Evolutionary conservation across 768 basidiomycete genomes (phyloP).

Genomic region (Hemileccinum rubropunctum): DNA sequence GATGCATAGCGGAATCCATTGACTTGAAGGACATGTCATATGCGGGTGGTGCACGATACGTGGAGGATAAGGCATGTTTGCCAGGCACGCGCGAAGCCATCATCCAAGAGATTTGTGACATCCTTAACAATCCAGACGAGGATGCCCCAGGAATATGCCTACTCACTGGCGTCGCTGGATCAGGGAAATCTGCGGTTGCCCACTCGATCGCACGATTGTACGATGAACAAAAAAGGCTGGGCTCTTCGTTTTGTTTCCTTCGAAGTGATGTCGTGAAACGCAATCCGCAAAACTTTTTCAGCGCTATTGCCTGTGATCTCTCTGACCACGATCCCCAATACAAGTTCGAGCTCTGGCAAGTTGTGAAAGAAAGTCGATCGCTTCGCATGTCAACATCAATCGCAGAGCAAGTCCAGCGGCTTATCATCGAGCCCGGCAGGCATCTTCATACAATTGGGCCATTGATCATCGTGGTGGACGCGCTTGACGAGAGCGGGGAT

Average conservation of each 20-base stretch:
- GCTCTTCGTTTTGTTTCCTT: constrained; percentile 24
- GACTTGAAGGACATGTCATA: constrained; percentile 9
- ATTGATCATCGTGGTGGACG: constrained; percentile 30
- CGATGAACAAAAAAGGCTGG: constrained; percentile 13
- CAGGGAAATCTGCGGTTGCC: not conserved
- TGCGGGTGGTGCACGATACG: constrained; percentile 7
- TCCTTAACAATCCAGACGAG: not conserved
- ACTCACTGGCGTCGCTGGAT: constrained; percentile 17
- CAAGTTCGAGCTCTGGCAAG: constrained; percentile 3
- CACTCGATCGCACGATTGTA: not conserved
- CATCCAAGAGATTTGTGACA: not conserved
- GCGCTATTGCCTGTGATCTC: constrained; percentile 12
- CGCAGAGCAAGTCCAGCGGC: constrained; percentile 14
- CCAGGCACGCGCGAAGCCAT: not conserved
- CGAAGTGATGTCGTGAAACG: not conserved
- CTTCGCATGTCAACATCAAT: not conserved
- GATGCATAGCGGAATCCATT: not conserved
- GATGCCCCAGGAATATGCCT: constrained; percentile 11
- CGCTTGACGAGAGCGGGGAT: constrained; percentile 19
- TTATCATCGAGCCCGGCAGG: constrained; percentile 21
- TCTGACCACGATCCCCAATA: constrained; percentile 18
- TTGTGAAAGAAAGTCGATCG: constrained; percentile 2
- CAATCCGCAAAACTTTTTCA: not conserved
- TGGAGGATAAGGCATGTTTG: constrained; percentile 3
- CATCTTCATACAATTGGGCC: constrained; percentile 19